A percentile compares a stretch with the other conserved stretches of the same genome.
Conservation (phyloP, 1,139 yeast species). For the Komagataea norvegica region DNA sequence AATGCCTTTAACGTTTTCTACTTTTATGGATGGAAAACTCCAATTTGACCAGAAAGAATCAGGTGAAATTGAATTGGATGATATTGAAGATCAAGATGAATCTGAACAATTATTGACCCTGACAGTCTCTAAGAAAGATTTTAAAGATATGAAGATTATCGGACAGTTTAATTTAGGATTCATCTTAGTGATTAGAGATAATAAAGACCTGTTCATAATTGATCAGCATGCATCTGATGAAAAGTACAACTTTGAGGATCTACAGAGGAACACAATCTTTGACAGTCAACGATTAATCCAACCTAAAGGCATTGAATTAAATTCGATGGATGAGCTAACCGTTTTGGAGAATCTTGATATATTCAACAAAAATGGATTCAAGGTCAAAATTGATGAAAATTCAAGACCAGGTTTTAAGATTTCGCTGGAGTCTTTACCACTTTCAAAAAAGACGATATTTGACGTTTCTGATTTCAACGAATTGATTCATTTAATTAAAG, state of each 20-base stretch:
- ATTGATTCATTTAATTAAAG: constrained; percentile 55
- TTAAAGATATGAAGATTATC: constrained; percentile 64
- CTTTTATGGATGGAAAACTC: neutral
- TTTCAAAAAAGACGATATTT: constrained; percentile 65
- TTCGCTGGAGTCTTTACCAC: constrained; percentile 59
- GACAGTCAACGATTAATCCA: constrained; percentile 66
- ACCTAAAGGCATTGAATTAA: constrained; percentile 62
- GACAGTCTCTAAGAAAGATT: constrained; percentile 59
- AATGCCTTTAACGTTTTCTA: constrained; percentile 5
- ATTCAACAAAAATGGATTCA: constrained; percentile 75
- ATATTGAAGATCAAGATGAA: constrained; percentile 38
- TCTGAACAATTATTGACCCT: constrained; percentile 53
- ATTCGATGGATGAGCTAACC: constrained; percentile 70
- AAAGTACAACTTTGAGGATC: constrained; percentile 77
- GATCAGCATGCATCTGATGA: constrained; percentile 99
- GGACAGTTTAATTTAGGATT: constrained; percentile 96
- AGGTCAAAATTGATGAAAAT: constrained; percentile 45
- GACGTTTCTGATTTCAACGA: constrained; percentile 70
- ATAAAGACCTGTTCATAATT: constrained; percentile 67
- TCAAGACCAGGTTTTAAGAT: constrained; percentile 55
- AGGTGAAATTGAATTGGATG: constrained; percentile 17
- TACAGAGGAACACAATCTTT: constrained; percentile 51
- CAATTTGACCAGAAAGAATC: constrained; percentile 9
- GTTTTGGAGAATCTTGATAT: constrained; percentile 54
- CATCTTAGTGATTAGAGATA: constrained; percentile 57